phyloP scores from a whole-genome alignment of 345 rosid species.

The Melastoma malabathricum region DNA sequence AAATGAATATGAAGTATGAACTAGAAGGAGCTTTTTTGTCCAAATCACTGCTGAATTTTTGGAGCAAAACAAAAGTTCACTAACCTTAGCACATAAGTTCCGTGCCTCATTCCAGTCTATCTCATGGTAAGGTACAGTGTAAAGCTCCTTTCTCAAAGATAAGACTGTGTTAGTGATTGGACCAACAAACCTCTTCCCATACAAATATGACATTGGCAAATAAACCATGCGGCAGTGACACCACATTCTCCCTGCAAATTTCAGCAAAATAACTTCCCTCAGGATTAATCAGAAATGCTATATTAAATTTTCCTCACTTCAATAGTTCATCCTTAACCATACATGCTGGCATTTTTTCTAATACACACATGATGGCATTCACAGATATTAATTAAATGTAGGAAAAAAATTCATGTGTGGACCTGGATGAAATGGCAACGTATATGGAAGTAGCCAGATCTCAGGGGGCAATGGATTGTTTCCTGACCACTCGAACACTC shows the following conservation, averaged over 20 bases:
- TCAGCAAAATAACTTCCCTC: too few relatives aligned
- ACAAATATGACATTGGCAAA: conserved; percentile 7
- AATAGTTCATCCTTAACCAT: too few relatives aligned
- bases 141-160: background rate
- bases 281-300: too few relatives aligned
- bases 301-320: too few relatives aligned
- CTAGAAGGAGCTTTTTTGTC: too few relatives aligned
- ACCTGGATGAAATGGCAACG: conserved; percentile 47
- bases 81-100: conserved; percentile 33
- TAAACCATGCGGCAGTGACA: conserved; percentile 6
- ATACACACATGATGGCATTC: background rate
- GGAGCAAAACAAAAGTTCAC: too few relatives aligned
- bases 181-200: background rate
- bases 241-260: conserved; percentile 3
- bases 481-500: conserved; percentile 66
- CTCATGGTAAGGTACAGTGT: conserved; percentile 2
- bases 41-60: too few relatives aligned
- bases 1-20: too few relatives aligned
- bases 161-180: background rate
- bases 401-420: too few relatives aligned
- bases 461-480: conserved; percentile 58
- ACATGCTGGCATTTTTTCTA: too few relatives aligned
- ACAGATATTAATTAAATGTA: background rate
- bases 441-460: conserved; percentile 47
- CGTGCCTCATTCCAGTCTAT: conserved; percentile 39